Conservation (phyloP, 164 flowering plant genomes). For the Cinnamomum chago region DNA sequence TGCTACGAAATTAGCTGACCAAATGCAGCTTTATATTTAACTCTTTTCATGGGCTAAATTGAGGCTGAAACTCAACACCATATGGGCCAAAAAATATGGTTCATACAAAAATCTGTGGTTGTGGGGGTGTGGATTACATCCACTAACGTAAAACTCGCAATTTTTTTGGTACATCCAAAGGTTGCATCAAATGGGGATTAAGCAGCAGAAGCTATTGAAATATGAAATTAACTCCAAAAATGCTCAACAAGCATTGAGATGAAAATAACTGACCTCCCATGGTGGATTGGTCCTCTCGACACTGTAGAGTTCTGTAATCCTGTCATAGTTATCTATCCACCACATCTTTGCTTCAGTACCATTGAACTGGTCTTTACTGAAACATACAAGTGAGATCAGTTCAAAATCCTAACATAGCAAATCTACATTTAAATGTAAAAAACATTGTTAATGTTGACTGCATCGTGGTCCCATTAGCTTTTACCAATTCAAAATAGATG, state of each 20-base stretch:
- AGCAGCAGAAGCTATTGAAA: not conserved
- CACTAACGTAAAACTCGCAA: not conserved
- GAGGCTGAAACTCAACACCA: too few relatives aligned
- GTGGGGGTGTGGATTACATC: not conserved
- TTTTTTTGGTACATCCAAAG: not conserved
- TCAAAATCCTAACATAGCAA: not conserved
- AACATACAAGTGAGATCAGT: not conserved
- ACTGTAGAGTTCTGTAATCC: conserved; percentile 1
- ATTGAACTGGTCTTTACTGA: not conserved
- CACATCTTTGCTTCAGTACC: not conserved
- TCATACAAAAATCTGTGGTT: not conserved
- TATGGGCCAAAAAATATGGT: too few relatives aligned
- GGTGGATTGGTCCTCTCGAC: not conserved
- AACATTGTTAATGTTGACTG: too few relatives aligned
- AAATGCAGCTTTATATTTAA: too few relatives aligned
- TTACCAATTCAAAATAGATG: not conserved
- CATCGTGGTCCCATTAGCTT: too few relatives aligned
- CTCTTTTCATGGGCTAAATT: too few relatives aligned
- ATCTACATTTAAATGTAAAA: too few relatives aligned
- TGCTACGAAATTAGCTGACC: too few relatives aligned
- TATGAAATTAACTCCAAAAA: too few relatives aligned
- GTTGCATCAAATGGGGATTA: not conserved
- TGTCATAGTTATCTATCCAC: not conserved
- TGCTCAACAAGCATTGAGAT: too few relatives aligned
- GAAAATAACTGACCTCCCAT: not conserved